A percentile compares a stretch with the other conserved stretches of the same genome.
These are phyloP conservation scores for Pleurotus salmoneostramineus DNA, from an alignment of 768 basidiomycete genomes.

Conservation along the genomic window DNA sequence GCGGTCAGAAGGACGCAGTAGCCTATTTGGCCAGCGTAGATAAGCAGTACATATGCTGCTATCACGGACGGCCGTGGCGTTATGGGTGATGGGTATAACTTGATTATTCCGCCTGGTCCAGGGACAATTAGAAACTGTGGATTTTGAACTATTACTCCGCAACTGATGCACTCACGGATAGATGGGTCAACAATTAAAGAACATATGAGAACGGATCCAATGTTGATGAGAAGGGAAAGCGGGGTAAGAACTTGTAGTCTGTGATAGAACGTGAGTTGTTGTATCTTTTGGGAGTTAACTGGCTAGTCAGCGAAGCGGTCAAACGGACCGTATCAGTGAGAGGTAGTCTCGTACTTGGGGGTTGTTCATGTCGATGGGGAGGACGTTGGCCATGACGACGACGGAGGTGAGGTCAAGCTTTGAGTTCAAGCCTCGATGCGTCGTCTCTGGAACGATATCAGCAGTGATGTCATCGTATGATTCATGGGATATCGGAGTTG, in stretches of 20 bases:
- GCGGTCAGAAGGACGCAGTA: slow-evolving; percentile 79
- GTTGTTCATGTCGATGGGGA: slow-evolving; percentile 56
- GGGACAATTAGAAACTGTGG: neutral
- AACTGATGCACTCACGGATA: slow-evolving; percentile 33
- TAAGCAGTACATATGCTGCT: slow-evolving; percentile 52
- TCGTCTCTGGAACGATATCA: no score
- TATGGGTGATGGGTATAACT: slow-evolving; percentile 61
- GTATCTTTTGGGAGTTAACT: neutral
- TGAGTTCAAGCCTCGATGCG: neutral
- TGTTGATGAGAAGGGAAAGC: slow-evolving; percentile 75
- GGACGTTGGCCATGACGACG: slow-evolving; percentile 38
- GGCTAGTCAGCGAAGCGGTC: neutral
- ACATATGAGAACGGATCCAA: slow-evolving; percentile 70
- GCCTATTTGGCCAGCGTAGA: slow-evolving; percentile 70
- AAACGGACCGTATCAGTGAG: slow-evolving; percentile 50
- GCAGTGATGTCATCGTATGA: no score
- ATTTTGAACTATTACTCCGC: neutral
- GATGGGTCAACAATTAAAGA: slow-evolving; percentile 62
- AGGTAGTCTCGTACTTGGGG: slow-evolving; percentile 66
- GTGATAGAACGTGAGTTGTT: neutral
- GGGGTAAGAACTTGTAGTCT: slow-evolving; percentile 88
- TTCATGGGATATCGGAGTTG: no score
- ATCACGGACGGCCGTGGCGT: slow-evolving; percentile 61
- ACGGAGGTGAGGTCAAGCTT: neutral
- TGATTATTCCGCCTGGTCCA: slow-evolving; percentile 42